These are phyloP conservation scores for Croton laevigatus DNA, from an alignment of 441 rosid genomes.

Conservation along the genomic window DNA sequence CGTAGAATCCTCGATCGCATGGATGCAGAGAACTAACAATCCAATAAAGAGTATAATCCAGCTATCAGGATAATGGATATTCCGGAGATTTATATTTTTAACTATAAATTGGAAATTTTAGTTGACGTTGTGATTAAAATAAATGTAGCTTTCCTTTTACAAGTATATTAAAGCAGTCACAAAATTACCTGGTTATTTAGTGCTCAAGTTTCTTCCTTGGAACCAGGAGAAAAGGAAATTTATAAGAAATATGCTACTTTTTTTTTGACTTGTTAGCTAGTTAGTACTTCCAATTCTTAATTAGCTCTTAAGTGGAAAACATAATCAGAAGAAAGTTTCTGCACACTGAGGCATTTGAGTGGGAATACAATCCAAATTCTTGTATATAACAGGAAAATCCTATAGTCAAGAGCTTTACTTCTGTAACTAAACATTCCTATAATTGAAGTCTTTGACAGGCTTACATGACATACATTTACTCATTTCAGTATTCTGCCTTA, in stretches of 20 bases:
- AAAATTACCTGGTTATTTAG: background rate
- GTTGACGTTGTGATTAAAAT: background rate
- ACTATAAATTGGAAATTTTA: no score
- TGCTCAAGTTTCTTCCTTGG: background rate
- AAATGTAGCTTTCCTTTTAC: background rate
- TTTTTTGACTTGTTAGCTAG: no score
- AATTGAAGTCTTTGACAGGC: slow-evolving; percentile 16
- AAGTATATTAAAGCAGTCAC: background rate
- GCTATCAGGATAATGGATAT: background rate
- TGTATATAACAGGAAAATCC: slow-evolving; percentile 11
- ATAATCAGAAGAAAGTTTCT: background rate
- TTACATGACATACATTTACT: slow-evolving; percentile 1
- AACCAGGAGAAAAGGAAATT: background rate
- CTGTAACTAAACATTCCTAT: slow-evolving; percentile 9
- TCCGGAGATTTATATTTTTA: background rate
- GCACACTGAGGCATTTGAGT: background rate
- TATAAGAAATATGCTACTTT: background rate
- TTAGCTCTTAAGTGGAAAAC: background rate
- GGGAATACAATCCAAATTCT: slow-evolving; percentile 3
- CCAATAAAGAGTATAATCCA: background rate
- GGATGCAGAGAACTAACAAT: slow-evolving; percentile 51
- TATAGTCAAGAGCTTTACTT: slow-evolving; percentile 10
- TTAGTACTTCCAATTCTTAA: background rate
- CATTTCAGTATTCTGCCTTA: slow-evolving; percentile 16
- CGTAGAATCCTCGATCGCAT: slow-evolving; percentile 64